phyloP scores from a whole-genome alignment of 2,329 filamentous ascomycete species.

The Colletotrichum lindemuthianum region DNA sequence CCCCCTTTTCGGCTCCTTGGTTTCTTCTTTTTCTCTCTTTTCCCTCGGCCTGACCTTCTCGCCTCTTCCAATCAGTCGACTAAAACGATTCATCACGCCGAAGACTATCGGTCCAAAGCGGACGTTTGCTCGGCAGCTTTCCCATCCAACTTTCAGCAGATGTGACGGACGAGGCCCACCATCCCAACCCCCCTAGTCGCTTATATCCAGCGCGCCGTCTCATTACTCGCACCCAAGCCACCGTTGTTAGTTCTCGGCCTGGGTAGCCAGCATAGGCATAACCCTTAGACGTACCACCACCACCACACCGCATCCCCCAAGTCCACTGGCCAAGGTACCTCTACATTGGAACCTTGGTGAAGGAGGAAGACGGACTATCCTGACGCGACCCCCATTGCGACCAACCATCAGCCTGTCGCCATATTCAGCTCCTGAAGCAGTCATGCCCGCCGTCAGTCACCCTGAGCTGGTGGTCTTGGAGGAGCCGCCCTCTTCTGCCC shows the following conservation, averaged over 20 bases:
- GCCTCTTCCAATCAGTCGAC: not conserved
- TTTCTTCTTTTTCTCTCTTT: not conserved
- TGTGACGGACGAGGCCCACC: constrained; percentile 33
- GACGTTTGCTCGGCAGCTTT: constrained; percentile 24
- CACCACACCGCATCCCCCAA: constrained; percentile 30
- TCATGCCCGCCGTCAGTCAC: constrained; percentile 50
- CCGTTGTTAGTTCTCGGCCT: constrained; percentile 27
- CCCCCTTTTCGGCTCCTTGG: not conserved
- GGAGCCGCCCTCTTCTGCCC: constrained; percentile 36
- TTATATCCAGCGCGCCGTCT: constrained; percentile 35
- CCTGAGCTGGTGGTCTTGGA: constrained; percentile 43
- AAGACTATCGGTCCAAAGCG: constrained; percentile 24
- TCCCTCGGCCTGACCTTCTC: not conserved
- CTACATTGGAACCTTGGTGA: constrained; percentile 26
- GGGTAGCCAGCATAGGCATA: constrained; percentile 32
- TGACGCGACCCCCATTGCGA: constrained; percentile 14
- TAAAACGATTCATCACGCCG: not conserved
- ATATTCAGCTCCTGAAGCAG: constrained; percentile 46
- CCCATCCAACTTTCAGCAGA: constrained; percentile 30
- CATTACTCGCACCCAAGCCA: constrained; percentile 36
- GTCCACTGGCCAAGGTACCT: constrained; percentile 26
- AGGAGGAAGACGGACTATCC: constrained; percentile 10
- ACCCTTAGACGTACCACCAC: constrained; percentile 35
- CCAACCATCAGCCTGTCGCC: constrained; percentile 40
- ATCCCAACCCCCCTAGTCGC: constrained; percentile 33